Base-by-base conservation (phyloP, 2,329 filamentous ascomycete genomes). In the Aspergillus ochraceus region DNA sequence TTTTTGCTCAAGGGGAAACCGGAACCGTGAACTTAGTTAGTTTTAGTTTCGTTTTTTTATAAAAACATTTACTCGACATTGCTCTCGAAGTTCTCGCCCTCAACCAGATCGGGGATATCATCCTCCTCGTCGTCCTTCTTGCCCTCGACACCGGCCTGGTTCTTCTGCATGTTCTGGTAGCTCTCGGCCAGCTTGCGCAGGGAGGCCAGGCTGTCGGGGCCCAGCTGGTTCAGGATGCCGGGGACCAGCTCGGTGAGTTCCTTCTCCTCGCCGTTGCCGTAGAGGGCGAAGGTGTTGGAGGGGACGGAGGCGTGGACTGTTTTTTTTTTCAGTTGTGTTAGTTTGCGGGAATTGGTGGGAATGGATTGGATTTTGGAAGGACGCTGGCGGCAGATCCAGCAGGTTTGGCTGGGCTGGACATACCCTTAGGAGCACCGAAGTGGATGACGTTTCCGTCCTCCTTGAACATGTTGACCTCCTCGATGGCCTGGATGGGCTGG, bases 381-480 rank as follows among this genome's bases (percentile, higher is more conserved):
- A 29, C 8, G 26, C 26, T 29, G 26, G 26, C 4, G 3, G 26
- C 26, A 6, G 4, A 11, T 17, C 10, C 30, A 45, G 14, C 46
- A 8, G 51, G 50, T 14, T 12, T 14, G 29, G 14, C 22, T 39
- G 45, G 47, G 30, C 32, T 52, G n/a, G 55, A 84, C 87, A 76
- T 83, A 98, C 95, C 95, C 86, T 97, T 97, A 72, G 95, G 95
- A 76, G 91, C 91, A 74, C 92, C 90, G 80, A 99, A 99, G 88
- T 99, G 95, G 77, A 99, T 98, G 80, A 99, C 95, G 81, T 99
- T 99, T 81, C 95, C 95, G 79, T 99, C 95, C 78, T 91, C 90
- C 90, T 99, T 99, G 90, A 99, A 99, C 95, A 99, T 99, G 90
- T 99, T 99, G 80, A 99, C 95, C 86, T 99, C 95, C 88, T 99